Conservation (phyloP, 192 early-diverging fungal genomes). For the Chytriomyces hyalinus region DNA sequence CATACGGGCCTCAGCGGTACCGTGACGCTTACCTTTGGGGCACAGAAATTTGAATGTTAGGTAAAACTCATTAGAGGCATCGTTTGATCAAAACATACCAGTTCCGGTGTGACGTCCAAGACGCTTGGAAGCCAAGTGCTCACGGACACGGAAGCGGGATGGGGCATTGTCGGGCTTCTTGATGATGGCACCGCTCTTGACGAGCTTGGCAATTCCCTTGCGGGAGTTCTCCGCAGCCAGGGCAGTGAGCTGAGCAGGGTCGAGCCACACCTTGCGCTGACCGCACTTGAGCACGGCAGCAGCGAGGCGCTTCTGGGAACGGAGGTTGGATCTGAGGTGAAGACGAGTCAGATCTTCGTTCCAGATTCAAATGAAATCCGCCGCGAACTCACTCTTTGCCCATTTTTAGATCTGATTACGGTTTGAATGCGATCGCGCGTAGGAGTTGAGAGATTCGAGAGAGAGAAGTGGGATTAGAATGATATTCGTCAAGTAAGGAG, state of each 20-base stretch:
- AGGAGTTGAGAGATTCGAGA: no score
- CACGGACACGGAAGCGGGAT: slow-evolving; percentile 94
- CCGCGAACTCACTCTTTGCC: slow-evolving; percentile 27
- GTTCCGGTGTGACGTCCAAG: slow-evolving; percentile 93
- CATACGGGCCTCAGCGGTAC: slow-evolving; percentile 99
- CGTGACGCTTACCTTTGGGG: slow-evolving; percentile 70
- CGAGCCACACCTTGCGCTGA: slow-evolving; percentile 97
- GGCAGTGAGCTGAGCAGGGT: slow-evolving; percentile 94
- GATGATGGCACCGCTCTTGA: slow-evolving; percentile 97
- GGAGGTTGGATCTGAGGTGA: slow-evolving; percentile 59
- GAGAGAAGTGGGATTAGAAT: no score
- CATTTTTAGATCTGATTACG: neutral
- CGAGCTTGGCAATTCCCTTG: slow-evolving; percentile 95
- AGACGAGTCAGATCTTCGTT: neutral
- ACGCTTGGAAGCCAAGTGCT: slow-evolving; percentile 92
- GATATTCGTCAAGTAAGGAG: no score
- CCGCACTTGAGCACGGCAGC: slow-evolving; percentile 97
- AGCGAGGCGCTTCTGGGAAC: slow-evolving; percentile 93
- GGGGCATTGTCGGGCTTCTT: slow-evolving; percentile 85
- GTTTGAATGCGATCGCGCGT: no score
- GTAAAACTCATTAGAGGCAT: neutral
- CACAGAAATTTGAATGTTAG: neutral
- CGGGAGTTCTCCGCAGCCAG: slow-evolving; percentile 94
- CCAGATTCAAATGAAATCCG: neutral
- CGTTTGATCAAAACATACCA: slow-evolving; percentile 33